phyloP scores from a whole-genome alignment of 1,284 basidiomycete genomes.

The Boletus nobilissimus region DNA sequence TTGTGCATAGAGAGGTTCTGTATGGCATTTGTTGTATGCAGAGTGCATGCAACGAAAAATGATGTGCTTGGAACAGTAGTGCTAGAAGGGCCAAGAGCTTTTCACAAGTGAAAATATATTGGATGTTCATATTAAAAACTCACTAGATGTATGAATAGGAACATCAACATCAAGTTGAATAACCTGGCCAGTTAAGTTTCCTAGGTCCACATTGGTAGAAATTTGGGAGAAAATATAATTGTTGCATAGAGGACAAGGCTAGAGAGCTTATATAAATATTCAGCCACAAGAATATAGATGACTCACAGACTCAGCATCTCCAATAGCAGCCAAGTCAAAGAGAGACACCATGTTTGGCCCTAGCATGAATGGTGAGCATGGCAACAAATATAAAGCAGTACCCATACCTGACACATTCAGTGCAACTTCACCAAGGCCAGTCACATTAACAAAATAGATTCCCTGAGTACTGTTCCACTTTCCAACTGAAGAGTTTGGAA shows the following conservation, averaged over 20 bases:
- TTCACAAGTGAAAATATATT: background rate
- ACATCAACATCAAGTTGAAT: background rate
- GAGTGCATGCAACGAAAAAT: background rate
- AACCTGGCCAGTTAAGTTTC: background rate
- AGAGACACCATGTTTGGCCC: background rate
- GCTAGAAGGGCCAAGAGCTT: background rate
- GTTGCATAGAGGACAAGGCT: background rate
- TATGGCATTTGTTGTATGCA: background rate
- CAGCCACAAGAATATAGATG: background rate
- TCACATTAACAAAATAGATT: conserved; percentile 4
- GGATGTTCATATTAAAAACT: background rate
- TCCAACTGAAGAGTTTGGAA: background rate
- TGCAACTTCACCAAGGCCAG: conserved; percentile 17
- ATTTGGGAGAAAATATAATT: conserved; percentile 10
- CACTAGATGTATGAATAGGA: background rate
- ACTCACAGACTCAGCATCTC: background rate
- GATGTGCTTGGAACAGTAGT: background rate
- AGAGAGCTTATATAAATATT: background rate
- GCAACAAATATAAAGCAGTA: background rate
- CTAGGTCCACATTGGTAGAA: conserved; percentile 11
- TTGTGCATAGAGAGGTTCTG: background rate
- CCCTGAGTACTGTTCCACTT: background rate
- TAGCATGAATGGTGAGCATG: background rate
- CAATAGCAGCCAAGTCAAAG: background rate
- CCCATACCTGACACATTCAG: background rate